Conservation (phyloP, 1,284 basidiomycete species). For the Ustilago lituana region DNA sequence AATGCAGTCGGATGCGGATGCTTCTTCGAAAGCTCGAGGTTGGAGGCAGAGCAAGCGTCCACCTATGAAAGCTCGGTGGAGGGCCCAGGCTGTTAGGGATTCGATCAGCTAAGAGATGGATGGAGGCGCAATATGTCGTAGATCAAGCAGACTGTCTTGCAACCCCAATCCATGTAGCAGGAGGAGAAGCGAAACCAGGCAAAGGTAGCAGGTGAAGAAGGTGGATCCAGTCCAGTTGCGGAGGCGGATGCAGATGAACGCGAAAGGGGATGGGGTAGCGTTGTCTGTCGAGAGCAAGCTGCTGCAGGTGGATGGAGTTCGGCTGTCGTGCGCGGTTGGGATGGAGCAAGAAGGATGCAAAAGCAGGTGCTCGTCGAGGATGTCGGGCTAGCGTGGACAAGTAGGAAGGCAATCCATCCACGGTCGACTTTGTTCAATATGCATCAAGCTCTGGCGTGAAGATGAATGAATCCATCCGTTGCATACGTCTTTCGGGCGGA, state of each 20-base stretch:
- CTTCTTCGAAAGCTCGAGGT: too few relatives aligned
- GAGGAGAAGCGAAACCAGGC: too few relatives aligned
- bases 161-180: neutral
- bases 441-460: neutral
- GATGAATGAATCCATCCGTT: slow-evolving; percentile 16
- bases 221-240: neutral
- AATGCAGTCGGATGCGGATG: too few relatives aligned
- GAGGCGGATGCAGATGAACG: neutral
- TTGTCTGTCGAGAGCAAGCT: neutral
- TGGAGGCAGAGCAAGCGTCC: too few relatives aligned
- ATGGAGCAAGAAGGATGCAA: neutral
- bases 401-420: slow-evolving; percentile 10
- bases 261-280: neutral
- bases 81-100: slow-evolving; percentile 1
- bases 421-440: neutral
- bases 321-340: neutral
- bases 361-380: neutral
- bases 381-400: slow-evolving; percentile 4
- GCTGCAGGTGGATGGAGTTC: neutral
- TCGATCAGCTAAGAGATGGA: neutral
- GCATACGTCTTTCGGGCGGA: slow-evolving; percentile 14
- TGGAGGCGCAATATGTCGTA: neutral
- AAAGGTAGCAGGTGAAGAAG: neutral
- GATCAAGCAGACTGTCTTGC: slow-evolving; percentile 5
- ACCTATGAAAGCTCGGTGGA: neutral